Base-by-base conservation (phyloP, 495 filamentous ascomycete genomes). In the Thermothielavioides terrestris region DNA sequence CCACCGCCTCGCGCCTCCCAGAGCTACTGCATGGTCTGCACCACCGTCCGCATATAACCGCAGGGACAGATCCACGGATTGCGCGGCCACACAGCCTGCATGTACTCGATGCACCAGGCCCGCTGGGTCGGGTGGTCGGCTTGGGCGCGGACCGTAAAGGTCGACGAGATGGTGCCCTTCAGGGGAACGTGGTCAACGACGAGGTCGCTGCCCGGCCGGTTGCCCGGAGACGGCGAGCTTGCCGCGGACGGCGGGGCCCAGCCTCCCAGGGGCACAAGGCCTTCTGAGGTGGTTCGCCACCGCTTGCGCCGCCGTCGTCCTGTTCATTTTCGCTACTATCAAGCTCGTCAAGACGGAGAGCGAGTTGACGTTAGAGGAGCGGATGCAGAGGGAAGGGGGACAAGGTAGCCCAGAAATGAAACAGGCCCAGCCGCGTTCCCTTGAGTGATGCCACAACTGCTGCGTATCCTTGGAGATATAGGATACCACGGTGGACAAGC, bases 201-300 rank as follows among this genome's bases (percentile, higher is more conserved):
- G 15, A 40, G 62, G 37, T 10, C 60, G 35, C n/a, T 8, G 3
- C 14, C 14, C n/a, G 25, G 42, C 20, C 12, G 46, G 35, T 26
- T 53, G 53, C 50, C 59, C 42, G 42, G n/a, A n/a, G n/a, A n/a
- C n/a, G n/a, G 52, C 67, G 39, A 74, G 63, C 26, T 63, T 67
- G 0, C 71, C 71, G 0, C 69, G 69, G 26, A 69, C 60, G 6
- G 73, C 66, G 17, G 70, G 57, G 68, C 59, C 70, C 70, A 75
- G 21, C 66, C n/a, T 68, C 68, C 30, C 25, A 64, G 49, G 78
- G 77, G 18, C 86, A 82, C 56, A 76, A 81, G 53, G 70, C 74
- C 0, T 80, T 79, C 1, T 88, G 89, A n/a, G n/a, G 54, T 85
- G 83, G 81, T 81, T 84, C 46, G 77, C 79, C 41, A 71, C 81